Conservation (phyloP, 2,329 filamentous ascomycete species). For the Teratosphaeria epicoccoides region DNA sequence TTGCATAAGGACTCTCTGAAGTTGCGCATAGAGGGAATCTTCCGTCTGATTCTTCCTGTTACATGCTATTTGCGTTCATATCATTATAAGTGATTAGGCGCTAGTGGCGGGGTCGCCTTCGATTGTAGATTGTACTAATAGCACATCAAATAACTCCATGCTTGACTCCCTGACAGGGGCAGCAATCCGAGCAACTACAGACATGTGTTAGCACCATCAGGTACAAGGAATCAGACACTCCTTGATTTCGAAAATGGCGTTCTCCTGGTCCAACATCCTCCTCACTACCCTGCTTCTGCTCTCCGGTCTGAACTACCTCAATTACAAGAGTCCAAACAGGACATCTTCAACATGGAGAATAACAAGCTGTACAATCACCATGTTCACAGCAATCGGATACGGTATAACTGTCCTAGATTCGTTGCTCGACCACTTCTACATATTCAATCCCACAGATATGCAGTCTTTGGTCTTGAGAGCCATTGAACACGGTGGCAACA, state of each 20-base stretch:
- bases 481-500: conserved; percentile 59
- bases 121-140: no score
- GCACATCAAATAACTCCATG: no score
- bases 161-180: no score
- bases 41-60: no score
- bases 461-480: conserved; percentile 57
- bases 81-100: no score
- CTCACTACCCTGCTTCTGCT: conserved; percentile 73
- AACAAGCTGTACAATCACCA: neutral
- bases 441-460: conserved; percentile 60
- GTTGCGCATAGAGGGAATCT: no score
- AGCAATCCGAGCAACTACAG: no score
- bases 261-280: conserved; percentile 73
- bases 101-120: no score
- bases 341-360: neutral
- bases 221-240: no score
- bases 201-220: no score
- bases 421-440: conserved; percentile 44
- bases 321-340: neutral
- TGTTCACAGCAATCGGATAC: neutral
- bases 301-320: neutral
- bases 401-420: neutral
- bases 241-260: conserved; percentile 71
- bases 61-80: no score
- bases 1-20: no score